Percentiles rank a stretch among this genome's conserved stretches.
Conservation (phyloP, 2,329 filamentous ascomycete genomes). For the Cladosporium phlei region DNA sequence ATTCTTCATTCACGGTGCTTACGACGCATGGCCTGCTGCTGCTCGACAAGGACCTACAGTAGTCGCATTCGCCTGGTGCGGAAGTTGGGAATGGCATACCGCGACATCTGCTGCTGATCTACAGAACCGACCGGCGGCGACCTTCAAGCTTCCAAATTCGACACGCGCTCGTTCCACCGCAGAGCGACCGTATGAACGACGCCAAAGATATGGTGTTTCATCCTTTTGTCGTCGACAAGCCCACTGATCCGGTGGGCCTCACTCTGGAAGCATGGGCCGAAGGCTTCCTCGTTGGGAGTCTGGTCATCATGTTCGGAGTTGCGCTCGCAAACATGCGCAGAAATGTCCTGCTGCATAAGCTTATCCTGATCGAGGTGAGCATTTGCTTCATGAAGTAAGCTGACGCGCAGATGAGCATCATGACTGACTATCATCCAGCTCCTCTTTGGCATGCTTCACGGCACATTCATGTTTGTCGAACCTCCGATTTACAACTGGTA, state of each 20-base stretch:
- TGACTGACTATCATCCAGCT: conserved; percentile 36
- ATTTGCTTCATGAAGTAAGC: not conserved
- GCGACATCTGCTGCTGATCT: not conserved
- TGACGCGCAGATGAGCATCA: not conserved
- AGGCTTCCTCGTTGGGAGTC: conserved; percentile 33
- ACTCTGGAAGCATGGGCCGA: conserved; percentile 31
- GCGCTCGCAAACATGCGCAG: conserved; percentile 47
- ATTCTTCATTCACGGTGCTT: not conserved
- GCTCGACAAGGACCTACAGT: not conserved
- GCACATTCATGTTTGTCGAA: conserved; percentile 55
- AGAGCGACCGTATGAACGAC: conserved; percentile 7
- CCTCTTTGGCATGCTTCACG: conserved; percentile 53
- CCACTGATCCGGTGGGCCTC: conserved; percentile 20
- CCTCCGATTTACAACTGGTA: conserved; percentile 59
- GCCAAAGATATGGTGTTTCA: conserved; percentile 19
- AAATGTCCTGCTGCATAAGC: conserved; percentile 45
- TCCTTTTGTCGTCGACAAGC: conserved; percentile 28
- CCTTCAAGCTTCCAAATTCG: conserved; percentile 2
- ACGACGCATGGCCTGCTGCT: not conserved
- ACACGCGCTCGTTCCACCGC: conserved; percentile 6
- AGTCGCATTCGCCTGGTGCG: not conserved
- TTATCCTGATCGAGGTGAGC: conserved; percentile 46
- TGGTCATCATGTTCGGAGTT: conserved; percentile 46
- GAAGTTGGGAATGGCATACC: conserved; percentile 1
- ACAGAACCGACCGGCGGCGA: not conserved